Evolutionary conservation across 2,329 filamentous ascomycete genomes (phyloP).

Genomic region (Fusarium succisae): DNA sequence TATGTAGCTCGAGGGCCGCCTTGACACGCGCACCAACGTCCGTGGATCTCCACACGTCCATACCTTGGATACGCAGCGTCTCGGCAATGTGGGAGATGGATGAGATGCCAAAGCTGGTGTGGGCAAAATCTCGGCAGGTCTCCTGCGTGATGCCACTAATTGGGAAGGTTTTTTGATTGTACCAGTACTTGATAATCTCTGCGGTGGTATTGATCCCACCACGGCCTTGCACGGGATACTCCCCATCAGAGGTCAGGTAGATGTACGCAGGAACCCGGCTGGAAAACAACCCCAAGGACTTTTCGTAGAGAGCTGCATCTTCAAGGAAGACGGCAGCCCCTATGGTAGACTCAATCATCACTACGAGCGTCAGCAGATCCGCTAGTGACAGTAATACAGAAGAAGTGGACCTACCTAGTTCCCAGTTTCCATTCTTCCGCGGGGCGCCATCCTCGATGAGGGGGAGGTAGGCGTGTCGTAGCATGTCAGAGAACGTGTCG

Average conservation of each 20-base stretch:
- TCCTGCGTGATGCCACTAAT: background rate
- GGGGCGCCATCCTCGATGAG: background rate
- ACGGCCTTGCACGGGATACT: background rate
- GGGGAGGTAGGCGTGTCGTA: background rate
- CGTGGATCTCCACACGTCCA: background rate
- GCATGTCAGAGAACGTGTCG: background rate
- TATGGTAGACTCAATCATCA: background rate
- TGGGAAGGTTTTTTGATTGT: background rate
- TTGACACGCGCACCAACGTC: background rate
- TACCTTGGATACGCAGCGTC: background rate
- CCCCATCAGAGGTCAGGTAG: background rate
- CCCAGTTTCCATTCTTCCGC: background rate
- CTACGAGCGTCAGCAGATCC: background rate
- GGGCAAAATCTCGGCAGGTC: background rate
- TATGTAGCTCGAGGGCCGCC: background rate
- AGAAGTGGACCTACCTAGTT: background rate
- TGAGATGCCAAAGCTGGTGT: background rate
- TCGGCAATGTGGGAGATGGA: background rate
- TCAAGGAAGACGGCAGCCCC: background rate
- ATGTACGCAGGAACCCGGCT: background rate
- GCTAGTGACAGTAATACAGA: background rate
- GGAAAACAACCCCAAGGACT: background rate
- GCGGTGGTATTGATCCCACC: background rate
- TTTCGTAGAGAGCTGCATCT: background rate
- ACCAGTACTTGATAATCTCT: background rate